A percentile compares a stretch with the other conserved stretches of the same genome.
Evolutionary conservation across 805 yeast species (phyloP).

Genomic region (Wickerhamomyces subpelliculosus): DNA sequence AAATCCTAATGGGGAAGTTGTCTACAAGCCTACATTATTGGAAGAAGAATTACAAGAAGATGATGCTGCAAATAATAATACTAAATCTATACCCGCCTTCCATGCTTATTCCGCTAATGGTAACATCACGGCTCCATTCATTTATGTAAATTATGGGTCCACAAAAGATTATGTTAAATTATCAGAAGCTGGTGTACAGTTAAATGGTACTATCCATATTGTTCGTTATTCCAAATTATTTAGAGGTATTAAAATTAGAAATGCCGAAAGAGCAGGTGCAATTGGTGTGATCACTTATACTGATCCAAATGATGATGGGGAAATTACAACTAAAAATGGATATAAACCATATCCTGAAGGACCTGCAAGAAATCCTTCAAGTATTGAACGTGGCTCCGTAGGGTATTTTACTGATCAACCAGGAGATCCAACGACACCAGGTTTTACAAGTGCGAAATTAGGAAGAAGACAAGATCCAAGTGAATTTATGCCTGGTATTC

Average conservation of each 20-base stretch:
- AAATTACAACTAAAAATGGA: conserved; percentile 49
- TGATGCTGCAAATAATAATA: conserved; percentile 37
- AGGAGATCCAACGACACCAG: conserved; percentile 78
- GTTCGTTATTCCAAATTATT: conserved; percentile 44
- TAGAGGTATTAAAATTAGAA: conserved; percentile 50
- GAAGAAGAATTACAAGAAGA: conserved; percentile 41
- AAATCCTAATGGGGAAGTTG: conserved; percentile 27
- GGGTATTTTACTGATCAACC: conserved; percentile 53
- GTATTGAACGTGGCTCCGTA: conserved; percentile 58
- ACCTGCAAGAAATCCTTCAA: conserved; percentile 54
- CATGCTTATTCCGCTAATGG: conserved; percentile 65
- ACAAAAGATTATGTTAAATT: conserved; percentile 45
- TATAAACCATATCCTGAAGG: conserved; percentile 55
- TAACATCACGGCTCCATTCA: conserved; percentile 44
- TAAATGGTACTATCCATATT: conserved; percentile 52
- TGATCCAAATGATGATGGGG: conserved; percentile 56
- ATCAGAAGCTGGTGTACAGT: conserved; percentile 31
- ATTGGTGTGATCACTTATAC: conserved; percentile 44
- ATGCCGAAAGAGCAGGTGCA: conserved; percentile 60
- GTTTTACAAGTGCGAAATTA: conserved; percentile 47
- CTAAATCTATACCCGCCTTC: conserved; percentile 50
- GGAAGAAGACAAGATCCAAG: conserved; percentile 34
- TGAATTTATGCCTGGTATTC: conserved; percentile 42
- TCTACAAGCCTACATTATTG: conserved; percentile 39
- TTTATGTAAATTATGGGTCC: conserved; percentile 57